Base-by-base conservation (phyloP, 768 basidiomycete genomes). In the Podaxis sp. region DNA sequence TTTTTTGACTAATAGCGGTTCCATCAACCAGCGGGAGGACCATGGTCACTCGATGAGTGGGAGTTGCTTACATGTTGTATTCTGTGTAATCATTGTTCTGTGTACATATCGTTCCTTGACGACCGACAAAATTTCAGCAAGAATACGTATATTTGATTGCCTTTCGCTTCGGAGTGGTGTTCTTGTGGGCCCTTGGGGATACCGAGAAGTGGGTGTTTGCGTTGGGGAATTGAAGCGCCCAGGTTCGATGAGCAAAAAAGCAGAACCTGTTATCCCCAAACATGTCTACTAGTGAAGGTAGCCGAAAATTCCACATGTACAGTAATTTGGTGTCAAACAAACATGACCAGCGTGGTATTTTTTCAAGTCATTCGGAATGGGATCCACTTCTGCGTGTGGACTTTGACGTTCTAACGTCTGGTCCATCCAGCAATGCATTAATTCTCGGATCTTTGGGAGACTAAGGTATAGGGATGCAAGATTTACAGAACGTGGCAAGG, bases 21-120 rank as follows among this genome's bases (percentile, higher is more conserved):
- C 2, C 1, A 18, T 44, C n/a, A 36, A 61, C n/a, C 65, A 86
- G 84, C 64, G 85, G 85, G 50, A 78, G 84, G 67, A 85, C 83
- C 9, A 77, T 86, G 79, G 68, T 80, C 50, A 77, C 75, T 58
- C 82, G 85, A 63, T 86, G 71, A 76, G 54, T n/a, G 16, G 7
- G 23, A 11, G 16, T 13, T 18, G 42, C 16, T 9, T 44, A 44
- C 42, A 44, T 44, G 14, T 44, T 40, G 40, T 18, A 36, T 46
- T 48, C 47, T 46, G 44, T 53, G n/a, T 55, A 23, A 5, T 7
- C 47, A n/a, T 18, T 36, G 21, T 21, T 47, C 9, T 28, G 42
- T 42, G 55, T 42, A 55, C 18, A 27, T 52, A 52, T 36, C 14
- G 18, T 18, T 44, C 18, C 42, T 18, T 7, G 42, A 44, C 18